Base-by-base conservation (phyloP, 176 grass and related monocot genomes). In the Ampelocalamus luodianensis region DNA sequence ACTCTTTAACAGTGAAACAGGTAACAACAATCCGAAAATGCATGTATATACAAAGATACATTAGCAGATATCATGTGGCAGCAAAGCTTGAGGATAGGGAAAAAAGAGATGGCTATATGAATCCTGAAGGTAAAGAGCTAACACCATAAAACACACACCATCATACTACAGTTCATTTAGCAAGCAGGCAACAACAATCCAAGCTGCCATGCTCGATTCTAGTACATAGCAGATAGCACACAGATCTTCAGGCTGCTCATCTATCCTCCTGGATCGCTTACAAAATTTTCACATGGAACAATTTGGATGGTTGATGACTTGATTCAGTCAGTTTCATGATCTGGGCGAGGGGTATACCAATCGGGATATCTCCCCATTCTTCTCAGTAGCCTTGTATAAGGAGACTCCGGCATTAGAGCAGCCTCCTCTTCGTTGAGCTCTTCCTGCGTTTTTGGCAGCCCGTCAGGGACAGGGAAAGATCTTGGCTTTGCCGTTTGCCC, bases 381-480 rank as follows among this genome's bases (percentile, higher is more conserved):
- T 76, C 85, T 91, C 20, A 98, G 87, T 27, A 98, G 60, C 66
- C 87, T 92, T 13, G 91, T 95, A 40, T 93, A 98, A 44, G 85
- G 10, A 20, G 95, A 95, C 1, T 88, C 91, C 0, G 91, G 93
- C 95, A 98, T 95, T 55, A 84, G 66, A 5, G 82, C 91, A 29
- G 77, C 80, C 34, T 90, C 89, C 73, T 93, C 92, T 62, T 98
- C 95, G 0, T 90, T 83, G 4, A 98, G 83, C 60, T 97, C 95
- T 79, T 97, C 81, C 13, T 76, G 69, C 0, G 92, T 92, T 71
- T 94, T 92, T 1, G 92, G 90, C 38, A 97, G 49, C 27, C 90
- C 90, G 5, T 95, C 95, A 5, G 92, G 92, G n/a, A 97, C 62
- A 0, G 91, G 95, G 71, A 76, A 94, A 49, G 81, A 87, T 10